Percentiles rank a stretch among this genome's conserved stretches.
Evolutionary conservation across 345 rosid species (phyloP).

Genomic region (Garcia nutans): DNA sequence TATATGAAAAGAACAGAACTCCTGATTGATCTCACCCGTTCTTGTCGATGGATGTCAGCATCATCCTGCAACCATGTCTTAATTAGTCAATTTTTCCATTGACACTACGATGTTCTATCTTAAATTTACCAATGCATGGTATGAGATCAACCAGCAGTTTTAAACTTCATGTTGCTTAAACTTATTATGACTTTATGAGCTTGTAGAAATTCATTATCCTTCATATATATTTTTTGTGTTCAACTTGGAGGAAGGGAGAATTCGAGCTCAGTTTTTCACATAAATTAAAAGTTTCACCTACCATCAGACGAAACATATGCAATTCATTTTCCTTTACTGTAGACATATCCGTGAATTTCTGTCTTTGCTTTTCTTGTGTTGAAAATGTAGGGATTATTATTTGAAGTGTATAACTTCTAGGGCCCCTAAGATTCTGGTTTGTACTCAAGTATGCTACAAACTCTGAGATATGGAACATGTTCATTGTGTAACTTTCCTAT

Average conservation of each 20-base stretch:
- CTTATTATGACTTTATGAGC: no score
- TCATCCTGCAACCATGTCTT: background rate
- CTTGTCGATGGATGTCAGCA: background rate
- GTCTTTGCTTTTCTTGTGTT: background rate
- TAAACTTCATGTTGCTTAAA: no score
- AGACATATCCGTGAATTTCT: background rate
- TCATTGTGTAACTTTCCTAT: slow-evolving; percentile 8
- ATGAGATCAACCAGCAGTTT: no score
- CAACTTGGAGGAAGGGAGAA: no score
- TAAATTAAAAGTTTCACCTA: no score
- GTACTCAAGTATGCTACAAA: slow-evolving; percentile 1
- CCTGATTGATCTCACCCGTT: background rate
- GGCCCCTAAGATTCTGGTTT: background rate
- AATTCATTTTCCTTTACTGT: background rate
- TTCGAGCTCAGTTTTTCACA: no score
- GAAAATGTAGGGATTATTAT: background rate
- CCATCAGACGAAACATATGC: no score
- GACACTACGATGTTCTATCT: no score
- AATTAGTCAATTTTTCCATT: background rate
- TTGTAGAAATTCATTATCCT: no score
- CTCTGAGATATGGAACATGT: slow-evolving; percentile 16
- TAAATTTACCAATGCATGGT: no score
- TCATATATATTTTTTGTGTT: no score
- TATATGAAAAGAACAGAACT: background rate
- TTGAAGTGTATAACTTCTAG: background rate